These are phyloP conservation scores for Irpex lacteus DNA, from an alignment of 1,284 basidiomycete genomes.

Conservation along the genomic window DNA sequence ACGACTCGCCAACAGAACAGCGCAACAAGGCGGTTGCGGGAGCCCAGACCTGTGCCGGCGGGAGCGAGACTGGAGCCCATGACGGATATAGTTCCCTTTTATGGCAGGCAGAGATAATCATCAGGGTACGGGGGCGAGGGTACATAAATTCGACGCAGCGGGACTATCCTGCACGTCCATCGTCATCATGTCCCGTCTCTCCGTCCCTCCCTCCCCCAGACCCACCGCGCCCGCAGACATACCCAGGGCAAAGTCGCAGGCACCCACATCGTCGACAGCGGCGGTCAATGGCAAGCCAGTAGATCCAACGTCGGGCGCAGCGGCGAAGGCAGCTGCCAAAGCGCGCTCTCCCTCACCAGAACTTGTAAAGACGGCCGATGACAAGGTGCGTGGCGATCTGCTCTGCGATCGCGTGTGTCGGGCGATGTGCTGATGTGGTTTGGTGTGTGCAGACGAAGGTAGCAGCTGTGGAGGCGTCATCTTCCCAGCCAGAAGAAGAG, in stretches of 20 bases:
- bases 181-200: conserved; percentile 2
- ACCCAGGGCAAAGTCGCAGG: neutral
- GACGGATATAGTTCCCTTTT: conserved; percentile 2
- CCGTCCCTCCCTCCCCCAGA: neutral
- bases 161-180: neutral
- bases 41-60: conserved; percentile 1
- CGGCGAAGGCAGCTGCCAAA: neutral
- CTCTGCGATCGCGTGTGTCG: conserved; percentile 2
- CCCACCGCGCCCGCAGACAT: neutral
- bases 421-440: neutral
- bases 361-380: neutral
- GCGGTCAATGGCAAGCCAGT: neutral
- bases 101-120: conserved; percentile 2
- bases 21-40: neutral
- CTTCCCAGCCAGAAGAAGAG: neutral
- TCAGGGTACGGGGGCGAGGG: neutral
- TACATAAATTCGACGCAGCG: neutral
- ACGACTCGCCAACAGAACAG: neutral
- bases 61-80: conserved; percentile 3
- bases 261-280: neutral
- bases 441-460: neutral
- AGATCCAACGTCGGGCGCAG: neutral
- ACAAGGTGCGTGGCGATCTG: conserved; percentile 8
- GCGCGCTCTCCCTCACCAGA: conserved; percentile 5
- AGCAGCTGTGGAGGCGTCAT: neutral